Evolutionary conservation across 306 rosid genomes (phyloP).

Genomic region (Hippophae gyantsensis): DNA sequence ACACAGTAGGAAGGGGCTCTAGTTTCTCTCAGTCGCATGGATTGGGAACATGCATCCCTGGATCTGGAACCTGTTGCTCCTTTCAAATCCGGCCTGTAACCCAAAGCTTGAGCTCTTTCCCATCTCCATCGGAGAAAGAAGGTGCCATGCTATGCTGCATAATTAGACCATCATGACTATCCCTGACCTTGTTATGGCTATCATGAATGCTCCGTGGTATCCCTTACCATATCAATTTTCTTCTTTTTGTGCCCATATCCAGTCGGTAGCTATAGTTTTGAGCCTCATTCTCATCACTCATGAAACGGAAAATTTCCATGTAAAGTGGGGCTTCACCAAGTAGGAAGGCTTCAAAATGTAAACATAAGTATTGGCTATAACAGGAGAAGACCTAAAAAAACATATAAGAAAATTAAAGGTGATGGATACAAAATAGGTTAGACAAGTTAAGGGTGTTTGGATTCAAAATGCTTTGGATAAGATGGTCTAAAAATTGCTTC

Average conservation of each 20-base stretch:
- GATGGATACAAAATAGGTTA: neutral
- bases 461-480: neutral
- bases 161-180: slow-evolving; percentile 25
- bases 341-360: slow-evolving; percentile 37
- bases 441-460: neutral
- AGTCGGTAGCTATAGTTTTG: slow-evolving; percentile 26
- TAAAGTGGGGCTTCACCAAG: slow-evolving; percentile 32
- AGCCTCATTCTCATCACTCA: slow-evolving; percentile 23
- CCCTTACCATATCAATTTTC: slow-evolving; percentile 26
- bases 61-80: slow-evolving; percentile 11
- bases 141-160: slow-evolving; percentile 27
- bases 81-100: slow-evolving; percentile 21
- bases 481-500: too few relatives aligned
- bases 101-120: slow-evolving; percentile 26
- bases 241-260: slow-evolving; percentile 26
- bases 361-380: slow-evolving; percentile 25
- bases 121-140: slow-evolving; percentile 24
- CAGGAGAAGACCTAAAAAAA: slow-evolving; percentile 16
- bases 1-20: neutral
- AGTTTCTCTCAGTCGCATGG: neutral
- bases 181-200: slow-evolving; percentile 20
- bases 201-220: slow-evolving; percentile 25
- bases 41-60: slow-evolving; percentile 6
- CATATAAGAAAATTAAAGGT: neutral
- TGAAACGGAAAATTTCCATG: slow-evolving; percentile 28